Conservation (phyloP, 441 rosid genomes). For the Theobroma grandiflorum region DNA sequence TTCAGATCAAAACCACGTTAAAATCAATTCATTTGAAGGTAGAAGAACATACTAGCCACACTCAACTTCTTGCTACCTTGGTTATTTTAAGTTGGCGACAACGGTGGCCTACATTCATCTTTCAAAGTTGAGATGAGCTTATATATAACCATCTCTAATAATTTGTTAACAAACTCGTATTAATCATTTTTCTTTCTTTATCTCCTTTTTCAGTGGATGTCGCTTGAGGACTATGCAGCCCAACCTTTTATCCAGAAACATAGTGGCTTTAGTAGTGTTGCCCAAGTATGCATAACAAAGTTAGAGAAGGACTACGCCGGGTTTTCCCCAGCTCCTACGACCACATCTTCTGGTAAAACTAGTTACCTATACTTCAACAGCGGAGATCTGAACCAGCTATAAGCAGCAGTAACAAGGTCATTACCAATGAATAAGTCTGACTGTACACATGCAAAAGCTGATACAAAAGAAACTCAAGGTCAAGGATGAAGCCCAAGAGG, state of each 20-base stretch:
- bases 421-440: background rate
- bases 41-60: background rate
- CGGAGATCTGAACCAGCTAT: slow-evolving; percentile 25
- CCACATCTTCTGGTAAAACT: slow-evolving; percentile 48
- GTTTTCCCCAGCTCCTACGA: slow-evolving; percentile 39
- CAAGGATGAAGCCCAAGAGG: background rate
- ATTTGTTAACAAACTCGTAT: background rate
- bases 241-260: slow-evolving; percentile 52
- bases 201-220: slow-evolving; percentile 64
- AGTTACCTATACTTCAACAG: slow-evolving; percentile 55
- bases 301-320: slow-evolving; percentile 51
- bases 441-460: background rate
- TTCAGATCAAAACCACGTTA: background rate
- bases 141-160: background rate
- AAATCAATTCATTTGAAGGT: background rate
- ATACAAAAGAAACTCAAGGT: background rate
- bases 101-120: background rate
- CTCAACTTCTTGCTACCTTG: background rate
- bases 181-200: background rate
- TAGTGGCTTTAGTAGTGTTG: slow-evolving; percentile 49
- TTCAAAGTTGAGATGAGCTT: background rate
- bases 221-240: slow-evolving; percentile 55
- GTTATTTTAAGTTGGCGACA: background rate
- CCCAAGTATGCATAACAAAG: slow-evolving; percentile 62
- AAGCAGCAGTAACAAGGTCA: background rate